Base-by-base conservation (phyloP, 768 basidiomycete species). In the Phylloporus scabripes region DNA sequence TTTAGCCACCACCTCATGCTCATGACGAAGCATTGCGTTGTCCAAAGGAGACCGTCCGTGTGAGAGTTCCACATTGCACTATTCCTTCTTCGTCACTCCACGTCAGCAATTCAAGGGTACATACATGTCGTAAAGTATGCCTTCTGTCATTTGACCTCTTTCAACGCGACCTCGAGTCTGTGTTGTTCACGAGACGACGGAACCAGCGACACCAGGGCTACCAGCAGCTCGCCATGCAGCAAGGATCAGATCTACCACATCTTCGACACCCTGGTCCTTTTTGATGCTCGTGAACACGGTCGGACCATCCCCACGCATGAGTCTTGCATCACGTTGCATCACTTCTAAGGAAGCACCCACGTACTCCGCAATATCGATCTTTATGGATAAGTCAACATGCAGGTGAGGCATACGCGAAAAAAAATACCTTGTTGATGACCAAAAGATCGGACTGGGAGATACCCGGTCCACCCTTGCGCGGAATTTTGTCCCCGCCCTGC, bases 401-500 rank as follows among this genome's bases (percentile, higher is more conserved):
- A 11, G 28, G 33, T 11, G 31, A 18, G 39, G 24, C 38, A 15
- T 24, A n/a, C 7, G 46, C 24, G 10, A 15, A 18, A 18, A 50
- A 34, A 28, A 3, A 46, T 23, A 85, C 94, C 78, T 99, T 99
- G 75, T 98, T 98, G 58, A 98, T 82, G 21, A 99, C 82, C 46
- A 99, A 72, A 10, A 99, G 73, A 70, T 98, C 96, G 1, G 92
- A 95, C 61, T 93, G 88, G 1, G 92, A 93, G 57, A 99, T 97
- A 9, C 95, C 96, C 1, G 95, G 96, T 1, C 95, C 96, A 5
- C 96, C 95, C 72, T 99, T 99, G 20, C 95, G 77, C 18, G 96
- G 96, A 54, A 99, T 94, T 70, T 99, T 99, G 71, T 99, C 95
- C 1, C 95, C 95, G 9, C 96, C 95, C 87, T 89, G 54, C 28